A percentile compares a stretch with the other conserved stretches of the same genome.
These are phyloP conservation scores for Zelopaecilomyces penicillatus DNA, from an alignment of 2,329 filamentous ascomycete species.

Conservation along the genomic window DNA sequence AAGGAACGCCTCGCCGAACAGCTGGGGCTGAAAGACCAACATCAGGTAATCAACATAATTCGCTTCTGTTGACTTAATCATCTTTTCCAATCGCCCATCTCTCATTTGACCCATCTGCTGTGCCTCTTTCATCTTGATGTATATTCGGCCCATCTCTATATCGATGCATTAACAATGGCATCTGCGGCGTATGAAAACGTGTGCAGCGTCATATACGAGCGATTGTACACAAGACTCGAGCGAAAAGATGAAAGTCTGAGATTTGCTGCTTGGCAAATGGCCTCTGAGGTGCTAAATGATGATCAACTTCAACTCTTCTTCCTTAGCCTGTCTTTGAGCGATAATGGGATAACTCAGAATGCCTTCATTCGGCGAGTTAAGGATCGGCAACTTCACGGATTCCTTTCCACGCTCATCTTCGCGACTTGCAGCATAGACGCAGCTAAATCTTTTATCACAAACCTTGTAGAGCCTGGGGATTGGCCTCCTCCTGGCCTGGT, in stretches of 20 bases:
- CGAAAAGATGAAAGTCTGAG: background rate
- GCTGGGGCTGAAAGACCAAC: too few species aligned
- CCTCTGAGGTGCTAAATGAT: background rate
- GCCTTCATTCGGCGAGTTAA: slow-evolving; percentile 12
- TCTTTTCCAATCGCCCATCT: too few species aligned
- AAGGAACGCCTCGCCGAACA: too few species aligned
- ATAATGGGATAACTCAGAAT: slow-evolving; percentile 8
- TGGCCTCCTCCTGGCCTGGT: slow-evolving; percentile 8
- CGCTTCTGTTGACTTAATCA: too few species aligned
- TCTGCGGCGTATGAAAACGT: background rate
- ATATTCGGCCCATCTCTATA: background rate
- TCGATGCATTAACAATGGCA: background rate
- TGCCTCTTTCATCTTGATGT: too few species aligned
- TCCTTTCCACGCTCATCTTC: slow-evolving; percentile 24
- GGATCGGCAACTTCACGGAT: slow-evolving; percentile 19
- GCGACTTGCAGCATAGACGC: slow-evolving; percentile 17
- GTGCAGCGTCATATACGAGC: background rate
- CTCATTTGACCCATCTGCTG: too few species aligned
- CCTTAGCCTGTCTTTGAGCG: background rate
- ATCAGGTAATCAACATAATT: too few species aligned
- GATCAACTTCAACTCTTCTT: slow-evolving; percentile 1
- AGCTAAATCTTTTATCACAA: slow-evolving; percentile 10
- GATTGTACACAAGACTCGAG: slow-evolving; percentile 1
- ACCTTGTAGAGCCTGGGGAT: slow-evolving; percentile 10
- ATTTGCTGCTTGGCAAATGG: slow-evolving; percentile 1